These are phyloP conservation scores for Hagleromyces aurorensis DNA, from an alignment of 805 yeast genomes.

Conservation along the genomic window DNA sequence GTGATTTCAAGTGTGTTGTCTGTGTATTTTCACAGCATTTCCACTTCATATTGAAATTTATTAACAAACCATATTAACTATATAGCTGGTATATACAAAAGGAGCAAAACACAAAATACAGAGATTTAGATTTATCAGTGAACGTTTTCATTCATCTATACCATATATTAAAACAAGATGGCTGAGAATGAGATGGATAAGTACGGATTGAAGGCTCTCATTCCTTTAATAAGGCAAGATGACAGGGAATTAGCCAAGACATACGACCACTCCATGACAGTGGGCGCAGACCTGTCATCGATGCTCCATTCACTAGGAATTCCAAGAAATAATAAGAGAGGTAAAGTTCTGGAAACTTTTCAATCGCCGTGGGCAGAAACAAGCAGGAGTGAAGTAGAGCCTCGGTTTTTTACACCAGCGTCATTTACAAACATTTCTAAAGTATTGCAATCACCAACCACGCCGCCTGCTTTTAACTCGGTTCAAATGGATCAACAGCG, in stretches of 20 bases:
- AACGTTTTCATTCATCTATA: conserved; percentile 1
- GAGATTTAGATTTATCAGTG: not conserved
- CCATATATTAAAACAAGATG: no score
- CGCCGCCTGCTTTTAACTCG: conserved; percentile 30
- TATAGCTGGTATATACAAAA: no score
- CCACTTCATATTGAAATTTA: no score
- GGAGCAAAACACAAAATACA: no score
- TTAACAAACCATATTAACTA: no score
- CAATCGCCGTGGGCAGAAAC: conserved; percentile 96
- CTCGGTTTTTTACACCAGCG: conserved; percentile 60
- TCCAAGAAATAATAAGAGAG: conserved; percentile 18
- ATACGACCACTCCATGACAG: conserved; percentile 29
- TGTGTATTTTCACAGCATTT: no score
- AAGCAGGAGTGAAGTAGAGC: conserved; percentile 83
- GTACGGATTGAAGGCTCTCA: conserved; percentile 28
- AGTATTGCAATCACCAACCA: conserved; percentile 23
- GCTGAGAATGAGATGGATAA: conserved; percentile 28
- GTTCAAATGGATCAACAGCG: conserved; percentile 36
- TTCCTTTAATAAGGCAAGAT: conserved; percentile 27
- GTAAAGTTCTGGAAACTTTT: conserved; percentile 40
- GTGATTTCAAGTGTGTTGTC: no score
- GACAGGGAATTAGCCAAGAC: conserved; percentile 17
- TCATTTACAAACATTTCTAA: conserved; percentile 36
- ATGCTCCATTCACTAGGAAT: conserved; percentile 30
- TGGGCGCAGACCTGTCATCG: conserved; percentile 30